phyloP scores from a whole-genome alignment of 768 basidiomycete genomes.

The Exsudoporus frostii region DNA sequence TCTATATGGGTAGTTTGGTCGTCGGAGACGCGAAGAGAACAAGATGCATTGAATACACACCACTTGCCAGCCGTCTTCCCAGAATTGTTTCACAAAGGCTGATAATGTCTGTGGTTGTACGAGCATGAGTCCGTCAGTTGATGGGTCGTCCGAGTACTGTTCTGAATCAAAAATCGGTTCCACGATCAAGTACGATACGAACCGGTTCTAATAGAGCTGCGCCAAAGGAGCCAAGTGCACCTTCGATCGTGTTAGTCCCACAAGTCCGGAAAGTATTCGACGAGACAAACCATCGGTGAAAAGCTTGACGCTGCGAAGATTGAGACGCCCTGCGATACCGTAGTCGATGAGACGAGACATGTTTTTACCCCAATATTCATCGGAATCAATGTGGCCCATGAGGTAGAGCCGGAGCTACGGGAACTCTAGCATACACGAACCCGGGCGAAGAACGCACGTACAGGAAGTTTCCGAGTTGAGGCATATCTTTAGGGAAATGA shows the following conservation, averaged over 20 bases:
- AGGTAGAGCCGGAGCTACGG: slow-evolving; percentile 56
- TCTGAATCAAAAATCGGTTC: background rate
- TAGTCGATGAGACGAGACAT: slow-evolving; percentile 60
- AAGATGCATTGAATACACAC: slow-evolving; percentile 42
- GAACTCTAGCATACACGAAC: background rate
- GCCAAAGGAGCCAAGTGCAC: slow-evolving; percentile 90
- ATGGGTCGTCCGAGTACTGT: slow-evolving; percentile 72
- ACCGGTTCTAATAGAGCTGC: slow-evolving; percentile 79
- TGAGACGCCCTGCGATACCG: slow-evolving; percentile 51
- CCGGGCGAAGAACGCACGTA: slow-evolving; percentile 31
- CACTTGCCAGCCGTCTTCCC: slow-evolving; percentile 78
- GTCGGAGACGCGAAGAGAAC: background rate
- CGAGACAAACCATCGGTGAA: slow-evolving; percentile 62
- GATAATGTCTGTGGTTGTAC: slow-evolving; percentile 50
- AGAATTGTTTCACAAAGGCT: slow-evolving; percentile 57
- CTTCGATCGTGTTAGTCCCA: slow-evolving; percentile 32
- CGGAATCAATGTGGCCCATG: slow-evolving; percentile 53
- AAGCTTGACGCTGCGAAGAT: slow-evolving; percentile 67
- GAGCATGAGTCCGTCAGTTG: slow-evolving; percentile 67
- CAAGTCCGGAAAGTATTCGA: background rate
- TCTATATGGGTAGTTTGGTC: slow-evolving; percentile 44
- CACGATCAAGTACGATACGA: background rate
- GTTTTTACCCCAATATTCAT: slow-evolving; percentile 63
- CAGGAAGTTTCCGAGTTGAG: slow-evolving; percentile 63
- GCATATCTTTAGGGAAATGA: slow-evolving; percentile 52